phyloP scores from a whole-genome alignment of 2,329 filamentous ascomycete genomes.

The Alternaria sp. region DNA sequence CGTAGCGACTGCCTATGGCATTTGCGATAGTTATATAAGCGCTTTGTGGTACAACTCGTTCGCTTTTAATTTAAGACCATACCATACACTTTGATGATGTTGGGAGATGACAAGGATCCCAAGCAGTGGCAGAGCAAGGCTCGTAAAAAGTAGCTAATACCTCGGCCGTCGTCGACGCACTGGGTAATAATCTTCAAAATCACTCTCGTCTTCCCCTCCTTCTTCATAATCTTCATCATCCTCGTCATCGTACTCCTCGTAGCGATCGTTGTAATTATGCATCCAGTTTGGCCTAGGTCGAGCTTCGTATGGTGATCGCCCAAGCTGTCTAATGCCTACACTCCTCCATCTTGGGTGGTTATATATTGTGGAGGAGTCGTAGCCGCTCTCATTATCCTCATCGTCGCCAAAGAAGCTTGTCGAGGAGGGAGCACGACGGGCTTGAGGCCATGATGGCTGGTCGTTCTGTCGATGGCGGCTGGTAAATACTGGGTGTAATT shows the following conservation, averaged over 20 bases:
- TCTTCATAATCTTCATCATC: conserved; percentile 12
- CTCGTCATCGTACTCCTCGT: conserved; percentile 25
- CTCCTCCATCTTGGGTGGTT: neutral
- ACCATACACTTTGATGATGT: neutral
- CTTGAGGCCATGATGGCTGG: conserved; percentile 10
- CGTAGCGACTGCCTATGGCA: neutral
- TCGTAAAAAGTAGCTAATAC: neutral
- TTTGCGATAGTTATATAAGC: neutral
- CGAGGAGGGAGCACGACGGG: conserved; percentile 4
- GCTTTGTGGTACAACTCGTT: neutral
- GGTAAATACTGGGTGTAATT: conserved; percentile 3
- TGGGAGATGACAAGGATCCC: neutral
- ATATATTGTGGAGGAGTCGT: neutral
- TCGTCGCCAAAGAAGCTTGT: conserved; percentile 11
- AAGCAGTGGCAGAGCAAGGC: neutral
- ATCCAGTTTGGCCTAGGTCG: conserved; percentile 6
- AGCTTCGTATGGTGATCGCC: conserved; percentile 4
- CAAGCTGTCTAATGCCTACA: neutral
- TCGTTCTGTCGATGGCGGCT: conserved; percentile 3
- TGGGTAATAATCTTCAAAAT: conserved; percentile 5
- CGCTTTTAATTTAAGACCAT: neutral
- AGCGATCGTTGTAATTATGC: conserved; percentile 12
- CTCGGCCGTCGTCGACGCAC: neutral
- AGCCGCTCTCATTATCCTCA: conserved; percentile 23
- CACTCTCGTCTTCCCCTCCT: conserved; percentile 1